These are phyloP conservation scores for Trichosporon asahii DNA, from an alignment of 1,284 basidiomycete genomes.

Conservation along the genomic window DNA sequence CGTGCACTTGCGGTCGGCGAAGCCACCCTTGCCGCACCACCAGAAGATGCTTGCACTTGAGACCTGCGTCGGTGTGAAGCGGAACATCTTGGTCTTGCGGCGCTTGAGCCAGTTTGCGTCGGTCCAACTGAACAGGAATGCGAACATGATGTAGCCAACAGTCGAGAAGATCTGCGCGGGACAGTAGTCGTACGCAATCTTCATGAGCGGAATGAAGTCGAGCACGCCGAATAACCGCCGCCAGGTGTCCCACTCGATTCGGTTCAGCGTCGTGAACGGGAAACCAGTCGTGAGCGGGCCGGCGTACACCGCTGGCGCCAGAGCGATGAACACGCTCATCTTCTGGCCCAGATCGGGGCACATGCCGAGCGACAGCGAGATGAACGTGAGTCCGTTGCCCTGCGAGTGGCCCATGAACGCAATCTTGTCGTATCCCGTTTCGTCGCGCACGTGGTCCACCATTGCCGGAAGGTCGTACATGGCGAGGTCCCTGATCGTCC, in stretches of 20 bases:
- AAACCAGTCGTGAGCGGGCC: constrained; percentile 61
- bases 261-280: constrained; percentile 57
- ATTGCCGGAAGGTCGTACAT: constrained; percentile 62
- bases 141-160: constrained; percentile 58
- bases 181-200: constrained; percentile 59
- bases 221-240: constrained; percentile 59
- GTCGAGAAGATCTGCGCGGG: constrained; percentile 55
- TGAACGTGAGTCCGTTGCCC: constrained; percentile 59
- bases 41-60: constrained; percentile 57
- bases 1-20: constrained; percentile 59
- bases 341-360: constrained; percentile 59
- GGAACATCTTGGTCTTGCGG: constrained; percentile 63
- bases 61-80: constrained; percentile 63
- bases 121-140: constrained; percentile 60
- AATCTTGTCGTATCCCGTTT: constrained; percentile 61
- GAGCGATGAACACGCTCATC: constrained; percentile 59
- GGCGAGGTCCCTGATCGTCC: constrained; percentile 62
- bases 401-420: constrained; percentile 64
- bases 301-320: constrained; percentile 62
- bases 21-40: constrained; percentile 63
- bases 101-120: constrained; percentile 61
- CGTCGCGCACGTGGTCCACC: constrained; percentile 59
- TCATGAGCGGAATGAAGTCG: constrained; percentile 64
- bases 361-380: constrained; percentile 60
- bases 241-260: constrained; percentile 59